Evolutionary conservation across 2,329 filamentous ascomycete species (phyloP).

Genomic region (Pseudocercospora cruenta): DNA sequence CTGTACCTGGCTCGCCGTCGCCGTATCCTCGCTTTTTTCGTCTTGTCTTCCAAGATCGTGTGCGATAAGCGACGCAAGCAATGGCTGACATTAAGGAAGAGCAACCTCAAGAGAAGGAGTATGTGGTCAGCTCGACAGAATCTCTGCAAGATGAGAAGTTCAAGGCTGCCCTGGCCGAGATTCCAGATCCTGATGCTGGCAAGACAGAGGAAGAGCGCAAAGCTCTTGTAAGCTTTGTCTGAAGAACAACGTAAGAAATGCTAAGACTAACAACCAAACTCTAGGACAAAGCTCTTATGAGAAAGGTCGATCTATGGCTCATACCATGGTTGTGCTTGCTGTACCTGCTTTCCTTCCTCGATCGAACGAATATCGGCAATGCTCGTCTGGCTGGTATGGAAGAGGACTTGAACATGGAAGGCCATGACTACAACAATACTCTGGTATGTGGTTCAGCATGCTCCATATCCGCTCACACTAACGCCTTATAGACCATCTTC

Average conservation of each 20-base stretch:
- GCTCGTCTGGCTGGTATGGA: conserved; percentile 62
- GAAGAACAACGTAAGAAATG: not conserved
- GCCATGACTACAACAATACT: conserved; percentile 70
- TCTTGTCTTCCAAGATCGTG: not conserved
- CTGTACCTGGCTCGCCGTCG: not conserved
- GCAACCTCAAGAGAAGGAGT: conserved; percentile 10
- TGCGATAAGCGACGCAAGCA: not conserved
- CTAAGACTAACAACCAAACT: not conserved
- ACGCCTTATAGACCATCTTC: conserved; percentile 65
- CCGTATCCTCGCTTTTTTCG: not conserved
- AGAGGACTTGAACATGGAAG: conserved; percentile 64
- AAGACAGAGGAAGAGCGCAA: conserved; percentile 17
- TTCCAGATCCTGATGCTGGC: conserved; percentile 18
- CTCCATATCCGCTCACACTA: not conserved
- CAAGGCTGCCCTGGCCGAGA: not conserved
- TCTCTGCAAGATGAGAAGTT: not conserved
- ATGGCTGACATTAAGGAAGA: conserved; percentile 17
- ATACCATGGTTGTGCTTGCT: conserved; percentile 59
- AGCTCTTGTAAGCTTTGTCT: conserved; percentile 8
- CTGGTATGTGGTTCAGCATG: conserved; percentile 45
- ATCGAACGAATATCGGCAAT: conserved; percentile 52
- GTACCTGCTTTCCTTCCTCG: conserved; percentile 66
- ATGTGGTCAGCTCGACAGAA: conserved; percentile 11
- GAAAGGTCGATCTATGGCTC: conserved; percentile 57
- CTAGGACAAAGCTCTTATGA: conserved; percentile 53